Evolutionary conservation across 169 alveolate species (phyloP).

Genomic region (Plasmodium berghei): DNA sequence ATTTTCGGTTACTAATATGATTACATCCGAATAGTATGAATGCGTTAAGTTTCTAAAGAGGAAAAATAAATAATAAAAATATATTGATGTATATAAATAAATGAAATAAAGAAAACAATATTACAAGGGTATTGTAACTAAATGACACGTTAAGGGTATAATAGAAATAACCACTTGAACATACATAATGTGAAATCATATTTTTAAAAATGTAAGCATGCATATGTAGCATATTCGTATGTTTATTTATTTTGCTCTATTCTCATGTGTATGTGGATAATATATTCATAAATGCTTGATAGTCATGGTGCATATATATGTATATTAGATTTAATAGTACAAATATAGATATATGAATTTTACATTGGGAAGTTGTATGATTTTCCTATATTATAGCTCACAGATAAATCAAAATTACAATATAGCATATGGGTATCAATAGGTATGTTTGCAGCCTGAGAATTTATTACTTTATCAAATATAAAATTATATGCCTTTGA

Average conservation of each 20-base stretch:
- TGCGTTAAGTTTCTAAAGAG: slow-evolving; percentile 30
- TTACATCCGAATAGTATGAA: slow-evolving; percentile 52
- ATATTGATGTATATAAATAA: not conserved
- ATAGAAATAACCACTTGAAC: not conserved
- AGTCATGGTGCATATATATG: not conserved
- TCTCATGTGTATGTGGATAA: not conserved
- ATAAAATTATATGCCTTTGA: slow-evolving; percentile 67
- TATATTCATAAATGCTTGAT: not conserved
- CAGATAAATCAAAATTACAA: slow-evolving; percentile 62
- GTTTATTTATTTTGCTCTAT: not conserved
- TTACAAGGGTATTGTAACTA: not conserved
- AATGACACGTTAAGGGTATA: not conserved
- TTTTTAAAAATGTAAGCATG: not conserved
- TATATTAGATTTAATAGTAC: not conserved
- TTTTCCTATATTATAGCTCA: slow-evolving; percentile 36
- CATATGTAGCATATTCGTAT: not conserved
- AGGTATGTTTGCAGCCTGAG: slow-evolving; percentile 2
- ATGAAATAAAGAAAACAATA: not conserved
- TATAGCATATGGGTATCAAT: slow-evolving; percentile 39
- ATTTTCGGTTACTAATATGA: slow-evolving; percentile 51
- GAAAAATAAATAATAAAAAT: not conserved
- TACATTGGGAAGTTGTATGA: slow-evolving; percentile 52
- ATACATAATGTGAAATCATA: not conserved
- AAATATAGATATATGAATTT: not conserved
- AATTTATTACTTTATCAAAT: slow-evolving; percentile 49